These are phyloP conservation scores for Vigna reflexopilosa DNA, from an alignment of 306 rosid species.

Conservation along the genomic window DNA sequence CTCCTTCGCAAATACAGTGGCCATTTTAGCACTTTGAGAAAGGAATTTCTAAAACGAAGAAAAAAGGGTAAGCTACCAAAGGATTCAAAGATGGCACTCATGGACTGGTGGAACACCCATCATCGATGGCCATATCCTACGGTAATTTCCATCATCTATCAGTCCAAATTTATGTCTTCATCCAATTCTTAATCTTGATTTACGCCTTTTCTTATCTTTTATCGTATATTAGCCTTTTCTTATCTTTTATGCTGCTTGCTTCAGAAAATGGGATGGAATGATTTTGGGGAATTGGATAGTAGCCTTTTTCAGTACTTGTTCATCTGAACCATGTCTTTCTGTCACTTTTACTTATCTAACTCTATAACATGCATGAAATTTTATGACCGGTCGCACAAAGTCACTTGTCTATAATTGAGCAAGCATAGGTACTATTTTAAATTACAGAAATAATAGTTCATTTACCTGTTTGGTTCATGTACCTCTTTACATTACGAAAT, in stretches of 20 bases:
- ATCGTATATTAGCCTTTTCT: too few relatives aligned
- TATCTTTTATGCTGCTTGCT: too few relatives aligned
- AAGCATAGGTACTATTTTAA: not conserved
- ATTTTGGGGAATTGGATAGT: too few relatives aligned
- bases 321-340: not conserved
- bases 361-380: not conserved
- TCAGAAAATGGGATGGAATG: too few relatives aligned
- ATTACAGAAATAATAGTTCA: too few relatives aligned
- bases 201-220: too few relatives aligned
- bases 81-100: constrained; percentile 60
- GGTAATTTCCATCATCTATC: constrained; percentile 43
- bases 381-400: not conserved
- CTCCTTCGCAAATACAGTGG: constrained; percentile 78
- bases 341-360: not conserved
- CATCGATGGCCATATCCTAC: constrained; percentile 84
- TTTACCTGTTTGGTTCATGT: too few relatives aligned
- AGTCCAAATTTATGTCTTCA: too few relatives aligned
- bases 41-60: constrained; percentile 64
- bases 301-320: not conserved
- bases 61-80: constrained; percentile 83
- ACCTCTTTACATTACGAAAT: too few relatives aligned
- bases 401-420: not conserved
- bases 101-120: constrained; percentile 79
- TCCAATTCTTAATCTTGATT: too few relatives aligned
- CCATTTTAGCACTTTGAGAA: constrained; percentile 62